Percentiles rank a stretch among this genome's conserved stretches.
Evolutionary conservation across 768 basidiomycete species (phyloP).

Genomic region (Suillus hirtellus): DNA sequence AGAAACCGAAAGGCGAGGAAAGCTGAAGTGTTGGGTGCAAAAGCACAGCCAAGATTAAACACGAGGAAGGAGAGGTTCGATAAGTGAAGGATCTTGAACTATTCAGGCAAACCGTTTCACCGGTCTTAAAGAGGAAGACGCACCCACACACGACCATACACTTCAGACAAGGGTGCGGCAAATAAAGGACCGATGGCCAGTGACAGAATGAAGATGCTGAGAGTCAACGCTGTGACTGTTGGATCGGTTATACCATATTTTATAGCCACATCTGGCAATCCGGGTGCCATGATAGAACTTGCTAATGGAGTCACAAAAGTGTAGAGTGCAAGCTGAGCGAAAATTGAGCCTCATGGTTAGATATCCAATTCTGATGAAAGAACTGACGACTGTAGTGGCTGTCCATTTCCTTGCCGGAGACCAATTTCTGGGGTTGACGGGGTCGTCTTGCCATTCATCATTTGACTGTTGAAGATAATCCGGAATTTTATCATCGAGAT

Average conservation of each 20-base stretch:
- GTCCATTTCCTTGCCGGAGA: background rate
- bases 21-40: slow-evolving; percentile 53
- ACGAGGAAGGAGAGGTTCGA: background rate
- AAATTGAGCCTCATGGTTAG: background rate
- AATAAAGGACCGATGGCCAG: background rate
- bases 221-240: background rate
- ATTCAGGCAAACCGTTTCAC: background rate
- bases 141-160: slow-evolving; percentile 48
- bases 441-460: slow-evolving; percentile 51
- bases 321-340: background rate
- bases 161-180: background rate
- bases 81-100: slow-evolving; percentile 52
- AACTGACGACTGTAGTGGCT: slow-evolving; percentile 28
- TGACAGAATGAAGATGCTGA: background rate
- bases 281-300: slow-evolving; percentile 3
- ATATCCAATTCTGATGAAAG: slow-evolving; percentile 29
- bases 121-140: background rate
- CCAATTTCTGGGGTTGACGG: slow-evolving; percentile 26
- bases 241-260: background rate
- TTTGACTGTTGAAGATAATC: background rate
- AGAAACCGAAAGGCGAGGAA: slow-evolving; percentile 71
- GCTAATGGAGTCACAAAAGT: background rate
- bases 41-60: slow-evolving; percentile 46
- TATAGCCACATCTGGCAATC: background rate
- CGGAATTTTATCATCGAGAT: background rate